Evolutionary conservation across 129 eudicot genomes (phyloP), one percentile per base, ranked within the genome.

Genomic region (Flaveria bidentis): DNA sequence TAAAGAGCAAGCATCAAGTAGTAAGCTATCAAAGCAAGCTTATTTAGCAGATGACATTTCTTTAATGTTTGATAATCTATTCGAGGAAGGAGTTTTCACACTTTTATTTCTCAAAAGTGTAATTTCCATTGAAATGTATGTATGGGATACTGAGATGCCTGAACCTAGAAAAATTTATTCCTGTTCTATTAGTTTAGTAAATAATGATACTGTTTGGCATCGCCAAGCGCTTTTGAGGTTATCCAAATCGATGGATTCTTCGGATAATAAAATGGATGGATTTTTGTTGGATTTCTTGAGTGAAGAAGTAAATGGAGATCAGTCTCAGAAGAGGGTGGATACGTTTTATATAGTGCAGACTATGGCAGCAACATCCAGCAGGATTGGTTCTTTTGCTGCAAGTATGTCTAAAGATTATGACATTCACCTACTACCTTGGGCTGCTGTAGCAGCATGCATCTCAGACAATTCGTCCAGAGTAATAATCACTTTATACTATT

Each of bases 361-460:
- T 78, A 91, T 94, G 99, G 96, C 99, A 69, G 86, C 99, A 70
- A 64, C 89, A 63, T 82, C 97, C 75, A 91, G 99, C 82, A 91
- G 93, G 84, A 89, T 94, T 57, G 92, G 92, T 78, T 80, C 97
- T 57, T 91, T 94, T 86, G 97, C 97, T 53, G 88, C 87, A 67
- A 80, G 78, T 20, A 96, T 94, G 69, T 86, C 96, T 9, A 87
- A 87, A 78, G 97, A 94, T 81, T 94, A 87, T 83, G 99, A 91
- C 82, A 91, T 91, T 77, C 96, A 91, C 71, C 88, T 94, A 16
- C 80, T 94, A 82, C 99, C 99, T 50, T 94, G 99, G 99, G 97
- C 97, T 52, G 89, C 99, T 5, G 97, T 94, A 39, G 99, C 99
- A 49, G 99, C 93, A 47, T 94, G 97, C 86, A 74, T 94, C 51